phyloP scores from a whole-genome alignment of 2,329 filamentous ascomycete species.

The Stagonosporopsis chrysanthemi region DNA sequence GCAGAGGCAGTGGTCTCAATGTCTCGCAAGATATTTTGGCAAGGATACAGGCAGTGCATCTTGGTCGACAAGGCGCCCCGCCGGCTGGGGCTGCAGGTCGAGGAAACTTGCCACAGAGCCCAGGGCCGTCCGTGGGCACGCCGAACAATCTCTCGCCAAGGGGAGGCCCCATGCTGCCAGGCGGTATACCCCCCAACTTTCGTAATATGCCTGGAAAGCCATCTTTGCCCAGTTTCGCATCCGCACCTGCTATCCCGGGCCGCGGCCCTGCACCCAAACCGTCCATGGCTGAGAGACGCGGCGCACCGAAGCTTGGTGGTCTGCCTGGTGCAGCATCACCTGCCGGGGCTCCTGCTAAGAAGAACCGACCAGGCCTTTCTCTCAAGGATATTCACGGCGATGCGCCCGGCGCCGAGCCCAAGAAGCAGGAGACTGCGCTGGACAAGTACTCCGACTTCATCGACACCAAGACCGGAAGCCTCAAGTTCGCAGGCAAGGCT shows the following conservation, averaged over 20 bases:
- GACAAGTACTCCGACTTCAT: constrained; percentile 82
- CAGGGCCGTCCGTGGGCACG: constrained; percentile 29
- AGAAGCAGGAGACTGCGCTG: constrained; percentile 57
- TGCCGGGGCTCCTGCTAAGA: constrained; percentile 40
- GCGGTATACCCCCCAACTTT: constrained; percentile 55
- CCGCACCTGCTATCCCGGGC: constrained; percentile 57
- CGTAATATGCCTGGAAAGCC: constrained; percentile 50
- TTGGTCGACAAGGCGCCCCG: constrained; percentile 68
- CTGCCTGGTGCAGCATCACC: constrained; percentile 51
- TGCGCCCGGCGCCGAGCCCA: constrained; percentile 30
- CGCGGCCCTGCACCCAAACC: constrained; percentile 58
- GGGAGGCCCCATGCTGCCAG: constrained; percentile 37
- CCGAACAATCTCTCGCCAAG: constrained; percentile 24
- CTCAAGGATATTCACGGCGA: constrained; percentile 54
- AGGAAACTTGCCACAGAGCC: constrained; percentile 35
- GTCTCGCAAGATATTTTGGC: constrained; percentile 70
- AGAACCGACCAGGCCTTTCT: constrained; percentile 54
- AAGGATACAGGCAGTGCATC: constrained; percentile 73
- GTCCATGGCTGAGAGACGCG: constrained; percentile 71
- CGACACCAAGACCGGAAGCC: constrained; percentile 86
- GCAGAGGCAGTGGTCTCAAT: constrained; percentile 59
- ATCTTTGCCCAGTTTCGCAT: constrained; percentile 53
- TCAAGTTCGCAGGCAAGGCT: constrained; percentile 93
- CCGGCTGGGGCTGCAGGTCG: constrained; percentile 37
- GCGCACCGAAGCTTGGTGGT: constrained; percentile 49